A percentile compares a stretch with the other conserved stretches of the same genome.
Evolutionary conservation across 2,329 filamentous ascomycete genomes (phyloP).

Genomic region (Xylaria sp.): DNA sequence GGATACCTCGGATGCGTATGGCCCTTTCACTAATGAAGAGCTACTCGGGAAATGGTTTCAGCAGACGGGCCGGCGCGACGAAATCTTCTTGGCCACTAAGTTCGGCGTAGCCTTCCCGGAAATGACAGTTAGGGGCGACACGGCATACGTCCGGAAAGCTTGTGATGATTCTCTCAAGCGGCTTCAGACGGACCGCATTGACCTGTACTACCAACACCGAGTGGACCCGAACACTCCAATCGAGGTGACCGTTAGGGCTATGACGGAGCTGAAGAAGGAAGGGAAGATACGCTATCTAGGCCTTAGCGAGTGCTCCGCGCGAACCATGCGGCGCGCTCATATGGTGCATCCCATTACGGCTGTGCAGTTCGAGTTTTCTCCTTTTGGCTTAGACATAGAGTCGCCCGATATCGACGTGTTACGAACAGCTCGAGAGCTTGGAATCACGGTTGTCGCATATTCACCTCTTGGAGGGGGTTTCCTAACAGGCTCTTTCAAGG

Average conservation of each 20-base stretch:
- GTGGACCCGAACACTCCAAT: conserved; percentile 50
- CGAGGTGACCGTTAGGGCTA: conserved; percentile 52
- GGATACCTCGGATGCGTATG: too few relatives aligned
- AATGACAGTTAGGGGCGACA: neutral
- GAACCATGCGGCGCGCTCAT: conserved; percentile 37
- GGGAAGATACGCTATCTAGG: conserved; percentile 61
- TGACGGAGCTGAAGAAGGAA: conserved; percentile 50
- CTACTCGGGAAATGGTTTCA: conserved; percentile 56
- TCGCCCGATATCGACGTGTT: conserved; percentile 43
- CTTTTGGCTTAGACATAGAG: neutral
- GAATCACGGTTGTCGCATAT: conserved; percentile 49
- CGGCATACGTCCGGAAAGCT: conserved; percentile 27
- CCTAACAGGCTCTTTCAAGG: conserved; percentile 31
- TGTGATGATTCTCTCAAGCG: neutral
- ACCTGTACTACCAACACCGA: conserved; percentile 51
- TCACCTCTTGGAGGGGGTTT: conserved; percentile 50
- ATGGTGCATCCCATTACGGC: neutral
- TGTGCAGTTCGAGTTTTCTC: neutral
- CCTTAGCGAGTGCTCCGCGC: conserved; percentile 53
- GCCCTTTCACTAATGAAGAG: too few relatives aligned
- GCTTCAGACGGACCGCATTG: conserved; percentile 50
- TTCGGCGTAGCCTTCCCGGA: conserved; percentile 47
- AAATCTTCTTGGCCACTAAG: conserved; percentile 61
- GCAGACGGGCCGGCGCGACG: conserved; percentile 48
- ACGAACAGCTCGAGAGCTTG: conserved; percentile 54